Base-by-base conservation (phyloP, 2,329 filamentous ascomycete species). In the Clarireedia hainanense region DNA sequence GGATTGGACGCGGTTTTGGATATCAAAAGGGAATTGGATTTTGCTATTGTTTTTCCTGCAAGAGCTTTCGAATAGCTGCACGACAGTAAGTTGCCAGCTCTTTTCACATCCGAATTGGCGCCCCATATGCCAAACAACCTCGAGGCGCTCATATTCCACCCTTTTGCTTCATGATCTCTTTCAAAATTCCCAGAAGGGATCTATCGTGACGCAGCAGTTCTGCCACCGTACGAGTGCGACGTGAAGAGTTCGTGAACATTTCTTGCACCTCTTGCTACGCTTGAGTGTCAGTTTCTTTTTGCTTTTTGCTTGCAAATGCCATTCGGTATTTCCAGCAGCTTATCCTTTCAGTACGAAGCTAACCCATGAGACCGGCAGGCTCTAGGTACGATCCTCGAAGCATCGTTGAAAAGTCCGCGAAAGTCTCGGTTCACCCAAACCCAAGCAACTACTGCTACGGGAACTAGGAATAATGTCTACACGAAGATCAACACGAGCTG, bases 391-490 rank as follows among this genome's bases (percentile, higher is more conserved):
- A 49, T 34, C 7, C 20, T 43, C 52, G 15, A 50, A 39, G 24
- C 47, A 12, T 17, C 50, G 36, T 40, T 12, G 26, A 42, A 15
- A 42, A 10, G 15, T 20, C 26, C 43, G 37, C 34, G 47, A 48
- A 15, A 34, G n/a, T 27, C 10, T 7, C 51, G 2, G 30, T 30
- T 39, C 36, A 34, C 15, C 14, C 30, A 34, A 36, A 17, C 42
- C n/a, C 24, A 50, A 36, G 24, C 12, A 43, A 43, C 17, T 12
- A 14, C 24, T 24, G 34, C 26, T 34, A 34, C 24, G 24, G 24
- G 23, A 14, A 43, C 14, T 15, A 27, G 9, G 23, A 48, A 58
- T 15, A 30, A 68, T 67, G 66, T 64, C 65, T 40, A 63, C 66
- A 39, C 55, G 60, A 50, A 57, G 63, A 30, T 59, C 55, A 6